Evolutionary conservation across 805 yeast genomes (phyloP).

Genomic region (Starmerella vaccinii): DNA sequence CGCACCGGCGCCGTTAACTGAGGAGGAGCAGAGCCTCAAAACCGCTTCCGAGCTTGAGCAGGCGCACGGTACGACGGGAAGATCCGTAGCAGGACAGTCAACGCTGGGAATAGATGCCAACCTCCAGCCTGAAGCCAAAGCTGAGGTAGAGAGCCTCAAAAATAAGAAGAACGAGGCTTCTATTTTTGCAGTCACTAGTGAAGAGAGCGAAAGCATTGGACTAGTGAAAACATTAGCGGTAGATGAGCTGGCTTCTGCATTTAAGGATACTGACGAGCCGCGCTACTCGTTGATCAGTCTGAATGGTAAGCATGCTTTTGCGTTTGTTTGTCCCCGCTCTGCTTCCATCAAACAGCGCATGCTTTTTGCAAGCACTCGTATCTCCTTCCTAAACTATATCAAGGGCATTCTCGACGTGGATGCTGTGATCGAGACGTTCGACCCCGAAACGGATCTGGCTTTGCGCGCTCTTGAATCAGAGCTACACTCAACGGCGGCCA

Average conservation of each 20-base stretch:
- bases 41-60: slow-evolving; percentile 39
- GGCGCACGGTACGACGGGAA: slow-evolving; percentile 29
- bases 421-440: slow-evolving; percentile 18
- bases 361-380: slow-evolving; percentile 75
- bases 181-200: slow-evolving; percentile 39
- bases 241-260: slow-evolving; percentile 27
- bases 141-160: slow-evolving; percentile 23
- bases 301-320: slow-evolving; percentile 41
- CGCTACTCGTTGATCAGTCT: slow-evolving; percentile 40
- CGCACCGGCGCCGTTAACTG: slow-evolving; percentile 43
- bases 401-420: slow-evolving; percentile 12
- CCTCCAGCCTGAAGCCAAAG: slow-evolving; percentile 20
- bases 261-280: slow-evolving; percentile 38
- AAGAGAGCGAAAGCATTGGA: slow-evolving; percentile 41
- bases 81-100: slow-evolving; percentile 22
- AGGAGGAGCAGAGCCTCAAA: slow-evolving; percentile 45
- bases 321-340: slow-evolving; percentile 83
- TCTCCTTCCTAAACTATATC: slow-evolving; percentile 27
- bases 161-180: slow-evolving; percentile 14
- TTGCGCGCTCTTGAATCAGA: slow-evolving; percentile 3
- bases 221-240: slow-evolving; percentile 29
- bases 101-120: slow-evolving; percentile 21
- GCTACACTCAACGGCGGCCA: slow-evolving; percentile 6
- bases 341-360: slow-evolving; percentile 83
- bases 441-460: slow-evolving; percentile 17